phyloP scores from a whole-genome alignment of 2,329 filamentous ascomycete genomes.

The Torrubiella hemipterigena region DNA sequence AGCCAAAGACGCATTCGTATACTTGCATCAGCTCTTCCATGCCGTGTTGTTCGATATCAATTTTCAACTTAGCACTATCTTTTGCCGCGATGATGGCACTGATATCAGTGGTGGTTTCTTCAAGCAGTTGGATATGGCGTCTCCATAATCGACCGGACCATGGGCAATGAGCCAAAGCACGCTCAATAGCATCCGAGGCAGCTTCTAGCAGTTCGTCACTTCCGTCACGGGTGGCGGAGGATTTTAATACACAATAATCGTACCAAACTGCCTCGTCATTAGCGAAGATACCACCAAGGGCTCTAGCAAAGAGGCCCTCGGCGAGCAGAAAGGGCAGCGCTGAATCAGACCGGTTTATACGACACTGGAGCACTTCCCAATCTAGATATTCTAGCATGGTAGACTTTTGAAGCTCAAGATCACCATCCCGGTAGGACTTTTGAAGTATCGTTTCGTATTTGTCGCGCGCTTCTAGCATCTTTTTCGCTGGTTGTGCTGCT shows the following conservation, averaged over 20 bases:
- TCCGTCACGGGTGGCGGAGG: conserved; percentile 29
- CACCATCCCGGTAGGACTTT: conserved; percentile 41
- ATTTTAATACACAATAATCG: conserved; percentile 68
- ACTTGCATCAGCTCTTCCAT: conserved; percentile 84
- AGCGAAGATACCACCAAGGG: conserved; percentile 56
- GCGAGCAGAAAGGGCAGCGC: conserved; percentile 38
- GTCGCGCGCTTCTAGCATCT: conserved; percentile 50
- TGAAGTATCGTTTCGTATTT: conserved; percentile 55
- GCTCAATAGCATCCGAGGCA: conserved; percentile 60
- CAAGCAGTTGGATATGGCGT: conserved; percentile 73
- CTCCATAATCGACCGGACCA: conserved; percentile 91
- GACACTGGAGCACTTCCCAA: conserved; percentile 63
- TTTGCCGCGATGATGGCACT: conserved; percentile 81
- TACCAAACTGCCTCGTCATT: conserved; percentile 69
- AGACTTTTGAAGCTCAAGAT: conserved; percentile 40
- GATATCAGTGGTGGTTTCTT: conserved; percentile 66
- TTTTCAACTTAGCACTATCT: conserved; percentile 77
- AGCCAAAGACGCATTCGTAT: conserved; percentile 90
- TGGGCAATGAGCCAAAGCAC: conserved; percentile 81
- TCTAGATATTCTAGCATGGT: conserved; percentile 60
- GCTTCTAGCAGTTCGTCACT: conserved; percentile 23
- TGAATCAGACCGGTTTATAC: conserved; percentile 32
- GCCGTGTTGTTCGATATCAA: conserved; percentile 72
- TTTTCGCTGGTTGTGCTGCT: conserved; percentile 51
- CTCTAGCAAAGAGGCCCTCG: conserved; percentile 65